phyloP scores from a whole-genome alignment of 352 stramenopile genomes.

The Pythium plurisporium region DNA sequence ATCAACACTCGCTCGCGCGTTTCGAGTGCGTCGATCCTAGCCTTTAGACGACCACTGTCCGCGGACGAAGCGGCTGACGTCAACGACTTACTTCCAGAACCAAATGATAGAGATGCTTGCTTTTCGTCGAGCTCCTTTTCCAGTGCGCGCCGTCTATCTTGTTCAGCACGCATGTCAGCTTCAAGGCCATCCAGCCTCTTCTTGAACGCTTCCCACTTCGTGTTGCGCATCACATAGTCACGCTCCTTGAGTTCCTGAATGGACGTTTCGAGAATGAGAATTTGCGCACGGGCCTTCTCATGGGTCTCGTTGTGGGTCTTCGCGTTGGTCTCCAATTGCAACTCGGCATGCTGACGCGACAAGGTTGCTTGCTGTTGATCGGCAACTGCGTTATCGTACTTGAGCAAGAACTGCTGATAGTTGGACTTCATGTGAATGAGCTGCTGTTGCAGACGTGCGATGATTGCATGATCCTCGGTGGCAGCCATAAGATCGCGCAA shows the following conservation, averaged over 20 bases:
- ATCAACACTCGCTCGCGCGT: constrained; percentile 61
- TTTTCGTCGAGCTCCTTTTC: constrained; percentile 64
- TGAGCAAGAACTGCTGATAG: constrained; percentile 76
- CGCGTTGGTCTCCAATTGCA: constrained; percentile 42
- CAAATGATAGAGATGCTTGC: constrained; percentile 28
- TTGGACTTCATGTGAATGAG: constrained; percentile 84
- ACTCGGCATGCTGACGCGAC: constrained; percentile 56
- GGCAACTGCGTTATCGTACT: constrained; percentile 55
- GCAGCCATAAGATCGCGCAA: constrained; percentile 66
- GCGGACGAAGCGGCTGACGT: constrained; percentile 19
- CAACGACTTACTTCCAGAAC: not conserved
- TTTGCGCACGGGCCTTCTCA: constrained; percentile 30
- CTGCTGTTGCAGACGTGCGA: constrained; percentile 87
- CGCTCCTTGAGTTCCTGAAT: constrained; percentile 51
- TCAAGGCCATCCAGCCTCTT: constrained; percentile 65
- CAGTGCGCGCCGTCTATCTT: constrained; percentile 46
- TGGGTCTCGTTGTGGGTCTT: constrained; percentile 29
- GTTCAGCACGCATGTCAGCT: constrained; percentile 50
- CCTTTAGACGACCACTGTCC: constrained; percentile 42
- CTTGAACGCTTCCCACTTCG: constrained; percentile 67
- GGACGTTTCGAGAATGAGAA: constrained; percentile 42
- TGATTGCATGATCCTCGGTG: constrained; percentile 88
- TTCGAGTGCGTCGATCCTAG: constrained; percentile 61
- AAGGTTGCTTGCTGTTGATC: constrained; percentile 49
- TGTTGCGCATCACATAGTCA: constrained; percentile 53